Base-by-base conservation (phyloP, 176 grass and related monocot genomes). In the Luzula sylvatica region DNA sequence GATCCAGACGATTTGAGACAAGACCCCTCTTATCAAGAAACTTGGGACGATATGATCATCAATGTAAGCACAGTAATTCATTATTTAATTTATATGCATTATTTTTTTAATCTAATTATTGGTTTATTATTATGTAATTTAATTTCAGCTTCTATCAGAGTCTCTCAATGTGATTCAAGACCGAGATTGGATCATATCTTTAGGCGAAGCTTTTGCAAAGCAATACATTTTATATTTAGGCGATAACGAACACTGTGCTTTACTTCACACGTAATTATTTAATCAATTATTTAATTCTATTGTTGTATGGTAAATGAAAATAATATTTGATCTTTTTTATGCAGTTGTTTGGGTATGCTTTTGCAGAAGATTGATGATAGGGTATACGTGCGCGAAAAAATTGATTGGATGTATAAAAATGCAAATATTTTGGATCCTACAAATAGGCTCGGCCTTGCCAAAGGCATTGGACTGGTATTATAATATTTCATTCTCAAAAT, bases 301-400 rank as follows among this genome's bases (percentile, higher is more conserved):
- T 30, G 24, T 13, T 14, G 4, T 11, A 19, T 72, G 48, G 26
- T 61, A 9, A 24, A 45, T 26, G 30, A 35, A 35, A 35, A 20
- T 51, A 28, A 51, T 32, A 8, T 52, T 42, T 51, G 8, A 27
- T 63, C 44, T 42, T 63, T 52, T 13, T 9, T 78, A 38, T 76
- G 23, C 76, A 95, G 90, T 85, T 95, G 83, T 56, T 62, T 95
- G 42, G 90, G 90, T 9, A 79, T 95, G 71, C 90, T 95, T 78
- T 78, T 95, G 72, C 90, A 88, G 50, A 95, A 95, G 73, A 79
- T 95, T 68, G 83, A 95, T 82, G 90, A 95, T 47, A 88, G 84
- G 24, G 48, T 80, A 55, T 95, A 88, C 73, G 83, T 95, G 38
- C 55, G 16, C 26, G 77, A 87, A 60, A 95, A 88, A 58, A 95